Percentiles rank a stretch among this genome's conserved stretches.
phyloP scores from a whole-genome alignment of 2,329 filamentous ascomycete species.

The Stagonosporopsis chrysanthemi region DNA sequence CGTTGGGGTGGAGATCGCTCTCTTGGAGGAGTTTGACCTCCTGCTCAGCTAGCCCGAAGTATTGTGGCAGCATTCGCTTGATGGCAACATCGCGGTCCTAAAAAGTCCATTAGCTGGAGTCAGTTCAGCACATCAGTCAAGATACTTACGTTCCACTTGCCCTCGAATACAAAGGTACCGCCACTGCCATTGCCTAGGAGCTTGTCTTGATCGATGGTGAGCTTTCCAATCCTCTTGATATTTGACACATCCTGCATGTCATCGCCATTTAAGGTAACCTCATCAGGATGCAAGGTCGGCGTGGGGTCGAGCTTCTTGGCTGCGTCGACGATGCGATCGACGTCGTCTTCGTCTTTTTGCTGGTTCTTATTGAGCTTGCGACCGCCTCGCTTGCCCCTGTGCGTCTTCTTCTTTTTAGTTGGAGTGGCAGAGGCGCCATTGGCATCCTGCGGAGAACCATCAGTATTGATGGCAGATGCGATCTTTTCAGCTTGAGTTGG shows the following conservation, averaged over 20 bases:
- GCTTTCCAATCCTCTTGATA: slow-evolving; percentile 65
- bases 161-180: slow-evolving; percentile 94
- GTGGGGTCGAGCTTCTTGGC: slow-evolving; percentile 48
- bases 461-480: slow-evolving; percentile 19
- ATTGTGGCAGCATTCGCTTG: slow-evolving; percentile 95
- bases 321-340: slow-evolving; percentile 51
- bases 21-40: slow-evolving; percentile 90
- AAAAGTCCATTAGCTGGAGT: background rate
- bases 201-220: slow-evolving; percentile 66
- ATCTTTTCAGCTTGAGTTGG: slow-evolving; percentile 13
- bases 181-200: slow-evolving; percentile 83
- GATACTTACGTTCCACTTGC: slow-evolving; percentile 74
- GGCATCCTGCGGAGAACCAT: slow-evolving; percentile 33
- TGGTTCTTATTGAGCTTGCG: slow-evolving; percentile 55
- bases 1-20: slow-evolving; percentile 94
- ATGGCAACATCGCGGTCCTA: slow-evolving; percentile 87
- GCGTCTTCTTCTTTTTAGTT: slow-evolving; percentile 58
- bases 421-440: slow-evolving; percentile 35
- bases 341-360: slow-evolving; percentile 46
- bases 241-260: slow-evolving; percentile 57
- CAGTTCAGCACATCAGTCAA: background rate
- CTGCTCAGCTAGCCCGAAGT: slow-evolving; percentile 93
- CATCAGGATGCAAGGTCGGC: slow-evolving; percentile 49
- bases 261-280: slow-evolving; percentile 51
- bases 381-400: slow-evolving; percentile 58